Conservation (phyloP, 148 eudicot genomes). For the Salicornia ramosissima region DNA sequence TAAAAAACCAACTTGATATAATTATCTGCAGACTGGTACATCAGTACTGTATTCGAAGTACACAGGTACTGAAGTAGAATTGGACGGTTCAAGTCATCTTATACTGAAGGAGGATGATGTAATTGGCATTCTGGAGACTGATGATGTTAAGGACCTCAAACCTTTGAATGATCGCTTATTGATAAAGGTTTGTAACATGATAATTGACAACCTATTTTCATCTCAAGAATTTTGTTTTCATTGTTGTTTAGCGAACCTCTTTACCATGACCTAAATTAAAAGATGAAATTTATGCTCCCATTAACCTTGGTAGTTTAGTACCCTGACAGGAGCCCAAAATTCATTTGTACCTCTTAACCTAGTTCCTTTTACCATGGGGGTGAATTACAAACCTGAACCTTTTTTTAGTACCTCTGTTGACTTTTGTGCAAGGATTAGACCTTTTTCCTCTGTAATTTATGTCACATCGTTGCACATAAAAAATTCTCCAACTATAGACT, state of each 20-base stretch:
- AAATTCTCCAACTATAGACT: too few species aligned
- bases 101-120: constrained; percentile 74
- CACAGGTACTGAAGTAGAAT: constrained; percentile 73
- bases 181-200: constrained; percentile 47
- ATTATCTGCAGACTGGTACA: constrained; percentile 41
- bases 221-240: background rate
- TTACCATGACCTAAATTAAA: background rate
- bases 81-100: constrained; percentile 61
- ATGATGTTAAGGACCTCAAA: constrained; percentile 70
- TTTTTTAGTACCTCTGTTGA: too few species aligned
- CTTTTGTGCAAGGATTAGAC: too few species aligned
- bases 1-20: constrained; percentile 7
- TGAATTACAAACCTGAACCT: too few species aligned
- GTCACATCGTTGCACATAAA: too few species aligned
- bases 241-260: background rate
- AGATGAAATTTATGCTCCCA: background rate
- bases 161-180: constrained; percentile 66
- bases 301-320: background rate
- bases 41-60: constrained; percentile 68
- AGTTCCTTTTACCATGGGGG: too few species aligned
- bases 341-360: too few species aligned
- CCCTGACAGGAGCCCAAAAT: background rate
- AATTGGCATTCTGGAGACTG: constrained; percentile 65
- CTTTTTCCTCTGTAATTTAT: too few species aligned
- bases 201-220: background rate